Evolutionary conservation across 257 asterid species (phyloP), one percentile per base, ranked within the genome.

Genomic region (Petrea volubilis): DNA sequence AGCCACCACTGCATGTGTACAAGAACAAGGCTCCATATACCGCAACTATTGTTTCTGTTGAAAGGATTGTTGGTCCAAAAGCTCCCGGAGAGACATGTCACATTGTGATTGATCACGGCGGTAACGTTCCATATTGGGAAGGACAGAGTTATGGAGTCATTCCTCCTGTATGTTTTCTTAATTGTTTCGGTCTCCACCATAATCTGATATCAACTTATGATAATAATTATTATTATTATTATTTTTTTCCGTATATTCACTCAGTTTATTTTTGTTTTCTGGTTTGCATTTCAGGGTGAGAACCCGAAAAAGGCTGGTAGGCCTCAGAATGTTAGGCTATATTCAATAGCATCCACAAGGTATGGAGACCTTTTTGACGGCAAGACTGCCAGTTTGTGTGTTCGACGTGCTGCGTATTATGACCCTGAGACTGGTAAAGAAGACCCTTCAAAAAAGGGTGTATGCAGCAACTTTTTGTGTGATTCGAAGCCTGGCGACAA

Each of bases 41-140:
- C 3, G 97, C 88, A 60, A 88, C 97, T 6, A 80, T 91, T 60
- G 91, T 90, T 56, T 91, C 98, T 8, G 96, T 94, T 50, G 96
- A 91, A 62, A 85, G 97, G 82, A 40, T 86, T 49, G 99, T 94
- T 60, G 98, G 99, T 44, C 98, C 91, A n/a, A 79, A 79, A 65
- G 99, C 98, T 81, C 96, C 99, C 3, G 99, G 99, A 68, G 98
- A 94, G 80, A 91, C 98, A n/a, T 91, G 93, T 72, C 99, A 94
- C 83, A 77, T 94, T 77, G 95, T 94, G 69, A 91, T 94, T 70
- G 92, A 94, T 73, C 98, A 94, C 77, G 98, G 79, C 21, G 96
- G 97, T 72, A 85, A 94, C 13, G 83, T 94, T 73, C 98, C 99
- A 17, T 94, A 91, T 76, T 90, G 98, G 99, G 99, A 94, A 86